phyloP scores from a whole-genome alignment of 257 asterid genomes.

The Plantago major region DNA sequence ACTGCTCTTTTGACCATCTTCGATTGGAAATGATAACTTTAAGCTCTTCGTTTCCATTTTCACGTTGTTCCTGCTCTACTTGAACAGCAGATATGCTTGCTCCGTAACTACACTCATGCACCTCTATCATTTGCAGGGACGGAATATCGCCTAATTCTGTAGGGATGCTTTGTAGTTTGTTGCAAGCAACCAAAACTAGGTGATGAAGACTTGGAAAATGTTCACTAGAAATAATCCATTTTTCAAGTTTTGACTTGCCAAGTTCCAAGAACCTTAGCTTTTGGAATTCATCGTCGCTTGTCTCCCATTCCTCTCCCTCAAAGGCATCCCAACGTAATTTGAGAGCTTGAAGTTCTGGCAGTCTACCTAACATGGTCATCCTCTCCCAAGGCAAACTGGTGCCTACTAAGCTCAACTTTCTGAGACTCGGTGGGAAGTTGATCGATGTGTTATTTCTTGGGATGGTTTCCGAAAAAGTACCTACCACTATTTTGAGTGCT shows the following conservation, averaged over 20 bases:
- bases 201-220: slow-evolving; percentile 18
- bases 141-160: slow-evolving; percentile 4
- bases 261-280: slow-evolving; percentile 19
- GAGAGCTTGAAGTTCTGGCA: slow-evolving; percentile 13
- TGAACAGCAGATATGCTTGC: neutral
- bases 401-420: slow-evolving; percentile 12
- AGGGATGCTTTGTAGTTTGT: neutral
- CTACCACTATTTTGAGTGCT: neutral
- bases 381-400: slow-evolving; percentile 1
- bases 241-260: neutral
- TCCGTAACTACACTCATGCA: neutral
- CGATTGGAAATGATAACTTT: slow-evolving; percentile 16
- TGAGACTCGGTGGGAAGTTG: slow-evolving; percentile 9
- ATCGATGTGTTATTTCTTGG: neutral
- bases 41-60: slow-evolving; percentile 20
- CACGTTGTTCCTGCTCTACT: slow-evolving; percentile 16
- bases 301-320: slow-evolving; percentile 11
- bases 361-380: slow-evolving; percentile 10
- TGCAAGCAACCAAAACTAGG: slow-evolving; percentile 14
- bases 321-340: slow-evolving; percentile 1
- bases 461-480: neutral
- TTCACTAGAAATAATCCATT: slow-evolving; percentile 13
- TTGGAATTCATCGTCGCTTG: slow-evolving; percentile 10
- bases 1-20: slow-evolving; percentile 9
- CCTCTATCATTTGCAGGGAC: slow-evolving; percentile 17